Base-by-base conservation (phyloP, 2,329 filamentous ascomycete species). In the Diatrype stigma region DNA sequence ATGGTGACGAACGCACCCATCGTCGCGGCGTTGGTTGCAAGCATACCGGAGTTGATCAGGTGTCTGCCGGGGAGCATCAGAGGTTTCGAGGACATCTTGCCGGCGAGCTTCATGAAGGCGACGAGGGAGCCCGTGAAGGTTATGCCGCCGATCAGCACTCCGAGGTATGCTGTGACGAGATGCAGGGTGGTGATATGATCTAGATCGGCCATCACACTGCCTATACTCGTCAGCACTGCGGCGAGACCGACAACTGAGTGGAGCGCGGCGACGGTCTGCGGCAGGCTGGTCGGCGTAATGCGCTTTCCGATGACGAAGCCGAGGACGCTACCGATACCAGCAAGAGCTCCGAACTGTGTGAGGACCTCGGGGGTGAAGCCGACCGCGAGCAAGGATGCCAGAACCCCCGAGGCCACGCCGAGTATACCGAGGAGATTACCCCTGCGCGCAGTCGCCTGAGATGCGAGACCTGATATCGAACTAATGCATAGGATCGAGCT, bases 71-170 rank as follows among this genome's bases (percentile, higher is more conserved):
- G 88, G 0, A 96, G 74, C 5, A 82, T 76, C 7, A 85, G 80
- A 0, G 91, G 90, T 48, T 81, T 84, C 0, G 90, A 95, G 0
- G 87, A 87, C 84, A 96, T 91, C 55, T 77, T 84, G 2, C 89
- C 90, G 1, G 88, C 85, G 2, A 96, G 82, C 68, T 96, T 96
- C 64, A 95, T 69, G 70, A 95, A 96, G 0, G 91, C 91, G 0
- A 96, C 89, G 47, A 96, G 86, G 2, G 89, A 94, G 2, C 91
- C 91, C 0, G 90, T 96, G 64, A 96, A 96, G 0, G 91, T 96
- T 32, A 96, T 85, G 50, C 91, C 91, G 57, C 83, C 89, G 48
- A 96, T 95, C 0, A 96, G 73, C 6, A 96, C 90, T 47, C 90
- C 91, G 0, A 95, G 73, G 62, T 96, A 96, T 0, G 87, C 90